Percentiles rank a stretch among this genome's conserved stretches.
These are phyloP conservation scores for Gaeumannomyces tritici DNA, from an alignment of 2,329 filamentous ascomycete genomes.

Conservation along the genomic window DNA sequence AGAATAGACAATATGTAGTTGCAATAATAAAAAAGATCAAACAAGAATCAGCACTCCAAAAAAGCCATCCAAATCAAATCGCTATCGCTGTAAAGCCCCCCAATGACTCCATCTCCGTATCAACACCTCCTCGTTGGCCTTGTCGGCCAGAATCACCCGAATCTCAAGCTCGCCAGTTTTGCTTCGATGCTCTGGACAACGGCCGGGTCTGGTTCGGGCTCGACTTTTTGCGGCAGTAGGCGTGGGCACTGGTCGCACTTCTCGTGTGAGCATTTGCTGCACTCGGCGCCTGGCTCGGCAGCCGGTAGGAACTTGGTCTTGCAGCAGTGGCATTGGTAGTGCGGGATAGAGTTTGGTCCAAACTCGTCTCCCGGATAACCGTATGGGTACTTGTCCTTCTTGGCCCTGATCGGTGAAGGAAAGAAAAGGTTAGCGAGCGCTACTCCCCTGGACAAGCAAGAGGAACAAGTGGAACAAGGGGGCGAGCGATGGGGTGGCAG, in stretches of 20 bases:
- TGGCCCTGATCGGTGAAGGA: conserved; percentile 36
- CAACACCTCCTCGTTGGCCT: background rate
- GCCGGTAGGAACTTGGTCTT: conserved; percentile 43
- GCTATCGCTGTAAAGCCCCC: background rate
- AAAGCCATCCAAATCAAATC: background rate
- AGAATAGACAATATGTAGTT: background rate
- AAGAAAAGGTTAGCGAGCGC: background rate
- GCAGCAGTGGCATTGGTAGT: conserved; percentile 55
- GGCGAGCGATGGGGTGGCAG: background rate
- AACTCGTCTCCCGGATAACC: conserved; percentile 61
- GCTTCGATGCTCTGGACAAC: conserved; percentile 47
- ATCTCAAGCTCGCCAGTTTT: background rate
- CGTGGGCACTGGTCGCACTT: conserved; percentile 52
- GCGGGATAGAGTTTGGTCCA: conserved; percentile 38
- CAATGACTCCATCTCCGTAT: background rate
- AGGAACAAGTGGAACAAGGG: too few species aligned
- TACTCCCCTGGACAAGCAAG: background rate
- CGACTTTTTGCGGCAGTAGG: conserved; percentile 47
- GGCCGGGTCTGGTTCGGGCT: conserved; percentile 52
- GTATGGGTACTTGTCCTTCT: conserved; percentile 58
- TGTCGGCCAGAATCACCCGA: background rate
- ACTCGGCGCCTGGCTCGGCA: conserved; percentile 41
- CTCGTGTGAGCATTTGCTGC: conserved; percentile 49
- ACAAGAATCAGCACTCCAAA: background rate
- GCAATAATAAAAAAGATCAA: background rate